A percentile compares a stretch with the other conserved stretches of the same genome.
Evolutionary conservation across 2,329 filamentous ascomycete genomes (phyloP).

Genomic region (Ophiostoma australiae): DNA sequence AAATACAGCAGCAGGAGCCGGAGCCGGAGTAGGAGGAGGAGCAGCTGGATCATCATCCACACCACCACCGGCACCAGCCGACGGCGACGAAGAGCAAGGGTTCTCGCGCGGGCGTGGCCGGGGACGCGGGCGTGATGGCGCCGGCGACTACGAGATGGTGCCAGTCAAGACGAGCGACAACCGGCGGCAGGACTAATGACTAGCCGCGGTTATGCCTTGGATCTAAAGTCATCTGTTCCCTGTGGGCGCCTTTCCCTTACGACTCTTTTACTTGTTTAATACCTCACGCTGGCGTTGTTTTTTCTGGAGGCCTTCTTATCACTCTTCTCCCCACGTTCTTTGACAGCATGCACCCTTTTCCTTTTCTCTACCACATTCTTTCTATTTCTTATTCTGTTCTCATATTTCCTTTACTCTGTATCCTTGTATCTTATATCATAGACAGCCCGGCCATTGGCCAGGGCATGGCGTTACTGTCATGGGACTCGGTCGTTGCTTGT

Average conservation of each 20-base stretch:
- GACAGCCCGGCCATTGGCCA: not conserved
- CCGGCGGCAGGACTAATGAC: slow-evolving; percentile 19
- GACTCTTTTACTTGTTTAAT: not conserved
- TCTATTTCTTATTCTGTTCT: not conserved
- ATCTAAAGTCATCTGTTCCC: not conserved
- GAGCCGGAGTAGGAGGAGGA: slow-evolving; percentile 26
- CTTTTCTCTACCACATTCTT: not conserved
- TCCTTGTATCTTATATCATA: slow-evolving; percentile 1
- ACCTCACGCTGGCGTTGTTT: slow-evolving; percentile 4
- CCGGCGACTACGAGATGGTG: slow-evolving; percentile 63
- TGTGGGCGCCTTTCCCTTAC: not conserved
- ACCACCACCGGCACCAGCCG: slow-evolving; percentile 21
- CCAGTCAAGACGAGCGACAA: slow-evolving; percentile 39
- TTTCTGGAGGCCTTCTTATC: not conserved
- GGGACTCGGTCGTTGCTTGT: not conserved
- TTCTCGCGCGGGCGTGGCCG: slow-evolving; percentile 48
- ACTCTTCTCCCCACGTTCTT: not conserved
- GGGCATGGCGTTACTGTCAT: slow-evolving; percentile 1
- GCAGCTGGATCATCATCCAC: slow-evolving; percentile 15
- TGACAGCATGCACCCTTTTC: not conserved
- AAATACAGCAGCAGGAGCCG: slow-evolving; percentile 26
- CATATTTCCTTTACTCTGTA: not conserved
- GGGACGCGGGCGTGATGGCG: slow-evolving; percentile 50
- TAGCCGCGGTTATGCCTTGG: not conserved
- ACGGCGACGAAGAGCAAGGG: slow-evolving; percentile 46